Conservation (phyloP, 2,329 filamentous ascomycete species). For the Aphanoascus verrucosus region DNA sequence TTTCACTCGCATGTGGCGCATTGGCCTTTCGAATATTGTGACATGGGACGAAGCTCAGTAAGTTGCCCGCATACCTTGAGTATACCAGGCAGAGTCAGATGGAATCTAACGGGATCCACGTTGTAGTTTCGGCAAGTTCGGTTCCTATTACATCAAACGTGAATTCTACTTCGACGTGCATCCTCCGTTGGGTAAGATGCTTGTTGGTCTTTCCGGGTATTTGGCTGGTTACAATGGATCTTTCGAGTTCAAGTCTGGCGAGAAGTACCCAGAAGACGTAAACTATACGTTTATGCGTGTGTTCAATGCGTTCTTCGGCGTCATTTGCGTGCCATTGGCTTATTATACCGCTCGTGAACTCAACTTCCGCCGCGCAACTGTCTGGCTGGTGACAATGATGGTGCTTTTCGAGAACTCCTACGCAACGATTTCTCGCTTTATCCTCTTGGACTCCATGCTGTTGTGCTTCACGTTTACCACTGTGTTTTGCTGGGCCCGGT, state of each 20-base stretch:
- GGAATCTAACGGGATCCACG: slow-evolving; percentile 8
- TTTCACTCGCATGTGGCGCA: slow-evolving; percentile 58
- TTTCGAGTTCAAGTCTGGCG: slow-evolving; percentile 98
- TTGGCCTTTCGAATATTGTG: slow-evolving; percentile 58
- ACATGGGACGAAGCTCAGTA: slow-evolving; percentile 71
- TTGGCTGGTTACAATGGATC: slow-evolving; percentile 97
- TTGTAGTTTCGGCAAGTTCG: slow-evolving; percentile 61
- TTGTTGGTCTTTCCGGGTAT: slow-evolving; percentile 91
- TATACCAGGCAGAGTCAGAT: slow-evolving; percentile 3
- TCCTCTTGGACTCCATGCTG: slow-evolving; percentile 96
- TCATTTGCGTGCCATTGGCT: slow-evolving; percentile 80
- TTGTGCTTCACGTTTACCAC: slow-evolving; percentile 98
- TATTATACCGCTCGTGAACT: slow-evolving; percentile 92
- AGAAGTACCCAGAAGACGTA: slow-evolving; percentile 83
- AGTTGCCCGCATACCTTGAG: slow-evolving; percentile 20
- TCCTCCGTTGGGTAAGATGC: slow-evolving; percentile 94
- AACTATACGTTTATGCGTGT: slow-evolving; percentile 98
- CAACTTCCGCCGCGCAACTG: slow-evolving; percentile 71
- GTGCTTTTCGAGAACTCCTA: slow-evolving; percentile 99
- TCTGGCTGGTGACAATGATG: slow-evolving; percentile 94
- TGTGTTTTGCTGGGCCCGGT: slow-evolving; percentile 92
- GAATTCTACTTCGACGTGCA: slow-evolving; percentile 99
- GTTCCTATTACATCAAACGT: slow-evolving; percentile 96
- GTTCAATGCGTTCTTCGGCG: slow-evolving; percentile 93
- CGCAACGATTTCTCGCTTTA: slow-evolving; percentile 96